Percentiles rank a stretch among this genome's conserved stretches.
Conservation (phyloP, 2,329 filamentous ascomycete genomes). For the Colletotrichum agaves region DNA sequence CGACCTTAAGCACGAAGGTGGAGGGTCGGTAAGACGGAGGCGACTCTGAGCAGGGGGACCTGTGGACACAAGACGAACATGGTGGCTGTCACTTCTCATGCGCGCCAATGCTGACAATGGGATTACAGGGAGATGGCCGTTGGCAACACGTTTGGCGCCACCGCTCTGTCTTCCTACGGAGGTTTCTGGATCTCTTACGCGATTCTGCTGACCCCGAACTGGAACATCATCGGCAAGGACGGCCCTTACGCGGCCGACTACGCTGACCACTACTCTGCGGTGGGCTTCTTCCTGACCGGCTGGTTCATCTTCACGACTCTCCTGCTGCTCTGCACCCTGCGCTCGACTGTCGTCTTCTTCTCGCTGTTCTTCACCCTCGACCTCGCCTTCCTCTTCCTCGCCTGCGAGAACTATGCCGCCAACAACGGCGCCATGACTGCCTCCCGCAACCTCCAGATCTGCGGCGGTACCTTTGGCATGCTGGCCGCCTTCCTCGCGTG, state of each 20-base stretch:
- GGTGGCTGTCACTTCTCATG: background rate
- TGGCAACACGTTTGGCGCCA: slow-evolving; percentile 89
- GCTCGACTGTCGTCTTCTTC: slow-evolving; percentile 83
- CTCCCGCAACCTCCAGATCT: slow-evolving; percentile 67
- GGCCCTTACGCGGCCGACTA: slow-evolving; percentile 58
- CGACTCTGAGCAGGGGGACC: slow-evolving; percentile 1
- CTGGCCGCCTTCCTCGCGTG: slow-evolving; percentile 84
- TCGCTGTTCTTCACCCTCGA: slow-evolving; percentile 81
- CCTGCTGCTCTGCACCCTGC: slow-evolving; percentile 77
- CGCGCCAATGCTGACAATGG: slow-evolving; percentile 29
- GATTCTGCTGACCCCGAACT: slow-evolving; percentile 76
- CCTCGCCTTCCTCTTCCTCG: slow-evolving; percentile 78
- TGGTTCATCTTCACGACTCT: slow-evolving; percentile 90
- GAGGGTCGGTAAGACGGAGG: slow-evolving; percentile 19
- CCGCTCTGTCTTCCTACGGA: slow-evolving; percentile 82
- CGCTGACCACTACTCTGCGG: slow-evolving; percentile 64
- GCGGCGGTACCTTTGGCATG: slow-evolving; percentile 84
- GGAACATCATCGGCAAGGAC: slow-evolving; percentile 62
- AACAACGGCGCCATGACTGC: slow-evolving; percentile 61
- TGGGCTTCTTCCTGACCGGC: slow-evolving; percentile 80
- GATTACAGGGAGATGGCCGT: slow-evolving; percentile 79
- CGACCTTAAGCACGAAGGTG: background rate
- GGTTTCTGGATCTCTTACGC: slow-evolving; percentile 85
- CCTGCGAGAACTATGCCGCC: slow-evolving; percentile 68
- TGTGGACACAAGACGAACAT: slow-evolving; percentile 26